Percentiles rank a stretch among this genome's conserved stretches.
Conservation (phyloP, 129 eudicot species). For the Apium graveolens region DNA sequence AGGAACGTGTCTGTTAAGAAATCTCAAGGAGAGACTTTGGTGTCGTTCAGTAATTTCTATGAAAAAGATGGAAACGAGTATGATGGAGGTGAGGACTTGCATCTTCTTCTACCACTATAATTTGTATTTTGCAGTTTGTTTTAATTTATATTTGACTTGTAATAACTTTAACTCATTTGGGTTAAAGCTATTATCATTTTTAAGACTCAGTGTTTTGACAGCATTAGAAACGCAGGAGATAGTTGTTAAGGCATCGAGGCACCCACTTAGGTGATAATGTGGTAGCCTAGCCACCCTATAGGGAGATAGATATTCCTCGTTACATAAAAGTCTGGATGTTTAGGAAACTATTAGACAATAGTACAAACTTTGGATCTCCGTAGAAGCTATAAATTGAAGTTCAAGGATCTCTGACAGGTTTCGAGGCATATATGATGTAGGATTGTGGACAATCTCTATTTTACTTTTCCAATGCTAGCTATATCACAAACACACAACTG, state of each 20-base stretch:
- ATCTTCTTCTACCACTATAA: conserved; percentile 10
- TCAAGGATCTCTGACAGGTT: background rate
- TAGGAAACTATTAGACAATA: background rate
- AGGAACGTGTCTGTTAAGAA: conserved; percentile 42
- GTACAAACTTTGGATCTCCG: background rate
- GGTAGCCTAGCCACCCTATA: background rate
- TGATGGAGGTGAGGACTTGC: conserved; percentile 38
- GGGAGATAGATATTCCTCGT: background rate
- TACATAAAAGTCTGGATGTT: background rate
- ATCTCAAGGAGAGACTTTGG: conserved; percentile 26
- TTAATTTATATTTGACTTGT: background rate
- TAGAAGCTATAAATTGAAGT: background rate
- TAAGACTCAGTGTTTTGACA: background rate
- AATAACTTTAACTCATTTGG: background rate
- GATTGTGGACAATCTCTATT: background rate
- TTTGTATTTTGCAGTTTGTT: conserved; percentile 5
- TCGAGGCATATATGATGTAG: background rate
- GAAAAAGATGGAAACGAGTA: conserved; percentile 41
- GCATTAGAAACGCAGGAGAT: background rate
- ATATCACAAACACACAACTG: background rate
- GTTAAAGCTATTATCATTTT: background rate
- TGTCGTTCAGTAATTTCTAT: conserved; percentile 46
- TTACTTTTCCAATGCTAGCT: background rate
- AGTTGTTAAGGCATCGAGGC: background rate
- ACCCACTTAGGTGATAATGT: background rate